Evolutionary conservation across 768 basidiomycete species (phyloP).

Genomic region (Austroboletus eburneus): DNA sequence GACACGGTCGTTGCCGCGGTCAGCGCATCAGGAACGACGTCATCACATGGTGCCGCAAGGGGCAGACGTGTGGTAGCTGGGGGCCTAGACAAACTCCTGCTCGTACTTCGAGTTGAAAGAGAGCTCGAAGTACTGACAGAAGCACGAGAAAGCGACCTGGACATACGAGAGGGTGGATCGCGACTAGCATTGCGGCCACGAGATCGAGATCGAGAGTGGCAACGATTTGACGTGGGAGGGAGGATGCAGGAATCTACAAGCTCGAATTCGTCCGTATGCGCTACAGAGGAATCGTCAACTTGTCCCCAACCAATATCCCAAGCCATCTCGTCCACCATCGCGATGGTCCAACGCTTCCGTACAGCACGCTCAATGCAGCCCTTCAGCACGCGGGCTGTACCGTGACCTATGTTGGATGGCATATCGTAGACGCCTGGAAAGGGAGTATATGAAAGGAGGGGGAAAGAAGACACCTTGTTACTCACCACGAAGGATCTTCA

Average conservation of each 20-base stretch:
- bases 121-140: constrained; percentile 40
- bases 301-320: constrained; percentile 78
- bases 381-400: constrained; percentile 62
- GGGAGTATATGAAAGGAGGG: constrained; percentile 5
- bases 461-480: constrained; percentile 22
- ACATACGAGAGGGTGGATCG: constrained; percentile 24
- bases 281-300: constrained; percentile 32
- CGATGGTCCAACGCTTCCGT: constrained; percentile 70
- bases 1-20: constrained; percentile 12
- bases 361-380: constrained; percentile 76
- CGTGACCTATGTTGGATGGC: constrained; percentile 52
- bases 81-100: constrained; percentile 41
- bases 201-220: constrained; percentile 29
- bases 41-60: constrained; percentile 25
- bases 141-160: constrained; percentile 49
- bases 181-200: constrained; percentile 11
- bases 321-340: constrained; percentile 72
- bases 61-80: constrained; percentile 22
- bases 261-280: constrained; percentile 28
- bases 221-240: constrained; percentile 15
- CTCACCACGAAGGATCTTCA: constrained; percentile 85
- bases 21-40: constrained; percentile 20
- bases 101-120: constrained; percentile 34
- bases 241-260: constrained; percentile 17
- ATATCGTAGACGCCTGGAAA: constrained; percentile 58